phyloP scores from a whole-genome alignment of 768 basidiomycete genomes.

The Mycena amicta region DNA sequence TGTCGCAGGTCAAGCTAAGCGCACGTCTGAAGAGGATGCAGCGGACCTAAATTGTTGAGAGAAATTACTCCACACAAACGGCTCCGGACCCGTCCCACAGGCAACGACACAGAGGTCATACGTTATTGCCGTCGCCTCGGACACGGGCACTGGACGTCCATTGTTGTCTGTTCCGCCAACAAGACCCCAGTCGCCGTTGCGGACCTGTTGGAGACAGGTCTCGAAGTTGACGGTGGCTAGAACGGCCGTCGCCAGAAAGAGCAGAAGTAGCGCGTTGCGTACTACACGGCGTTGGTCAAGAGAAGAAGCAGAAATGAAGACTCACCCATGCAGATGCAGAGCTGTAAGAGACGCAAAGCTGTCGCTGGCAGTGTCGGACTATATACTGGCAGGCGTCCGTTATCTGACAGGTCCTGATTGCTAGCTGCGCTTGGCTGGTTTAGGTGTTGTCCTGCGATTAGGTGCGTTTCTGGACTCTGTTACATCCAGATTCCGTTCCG shows the following conservation, averaged over 20 bases:
- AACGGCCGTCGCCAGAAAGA: conserved; percentile 2
- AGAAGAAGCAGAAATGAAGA: background rate
- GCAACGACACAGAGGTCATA: conserved; percentile 27
- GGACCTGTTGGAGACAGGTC: conserved; percentile 9
- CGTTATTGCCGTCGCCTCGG: conserved; percentile 26
- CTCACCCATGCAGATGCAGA: background rate
- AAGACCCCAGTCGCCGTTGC: conserved; percentile 5
- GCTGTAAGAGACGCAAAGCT: background rate
- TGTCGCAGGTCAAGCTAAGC: conserved; percentile 2
- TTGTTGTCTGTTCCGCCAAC: conserved; percentile 20
- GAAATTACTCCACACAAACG: conserved; percentile 32
- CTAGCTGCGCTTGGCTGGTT: no score
- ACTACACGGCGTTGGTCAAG: background rate
- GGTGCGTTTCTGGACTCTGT: no score
- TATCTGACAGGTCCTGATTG: background rate
- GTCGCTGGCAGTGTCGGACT: no score
- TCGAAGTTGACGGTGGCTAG: conserved; percentile 18
- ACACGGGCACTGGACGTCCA: conserved; percentile 21
- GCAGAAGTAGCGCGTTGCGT: background rate
- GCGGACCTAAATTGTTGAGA: conserved; percentile 34
- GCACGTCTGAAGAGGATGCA: background rate
- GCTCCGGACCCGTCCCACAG: conserved; percentile 23
- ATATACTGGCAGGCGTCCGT: conserved; percentile 23
- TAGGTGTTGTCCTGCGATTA: no score
- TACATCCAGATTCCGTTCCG: no score